A percentile compares a stretch with the other conserved stretches of the same genome.
phyloP scores from a whole-genome alignment of 176 grass and related monocot genomes.

The Carex kokanica region DNA sequence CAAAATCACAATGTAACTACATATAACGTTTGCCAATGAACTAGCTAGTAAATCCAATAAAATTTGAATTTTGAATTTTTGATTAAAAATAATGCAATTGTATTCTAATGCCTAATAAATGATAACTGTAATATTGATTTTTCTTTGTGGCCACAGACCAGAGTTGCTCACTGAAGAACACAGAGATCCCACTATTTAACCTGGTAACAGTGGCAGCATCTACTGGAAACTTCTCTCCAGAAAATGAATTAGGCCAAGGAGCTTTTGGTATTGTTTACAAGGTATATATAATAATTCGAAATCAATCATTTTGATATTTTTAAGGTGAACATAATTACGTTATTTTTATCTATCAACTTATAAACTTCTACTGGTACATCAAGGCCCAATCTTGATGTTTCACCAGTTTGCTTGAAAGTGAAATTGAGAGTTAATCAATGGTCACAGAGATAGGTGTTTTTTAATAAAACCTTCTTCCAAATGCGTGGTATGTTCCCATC shows the following conservation, averaged over 20 bases:
- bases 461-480: not conserved
- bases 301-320: not conserved
- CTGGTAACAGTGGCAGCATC: conserved; percentile 31
- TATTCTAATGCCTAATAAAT: not conserved
- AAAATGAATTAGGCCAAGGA: conserved; percentile 41
- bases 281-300: conserved; percentile 18
- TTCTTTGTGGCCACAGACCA: not conserved
- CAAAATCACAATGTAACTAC: not conserved
- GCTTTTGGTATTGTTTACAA: conserved; percentile 64
- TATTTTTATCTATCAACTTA: no score
- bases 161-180: not conserved
- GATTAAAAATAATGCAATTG: not conserved
- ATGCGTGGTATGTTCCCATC: no score
- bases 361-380: not conserved
- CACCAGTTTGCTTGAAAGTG: not conserved
- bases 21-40: not conserved
- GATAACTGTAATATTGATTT: no score
- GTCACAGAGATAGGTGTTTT: not conserved
- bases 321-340: not conserved
- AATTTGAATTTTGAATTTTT: not conserved
- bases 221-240: conserved; percentile 24
- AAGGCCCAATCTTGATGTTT: not conserved
- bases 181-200: conserved; percentile 34
- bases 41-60: not conserved
- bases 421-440: not conserved